Conservation (phyloP, 441 rosid species). For the Biscutella laevigata region DNA sequence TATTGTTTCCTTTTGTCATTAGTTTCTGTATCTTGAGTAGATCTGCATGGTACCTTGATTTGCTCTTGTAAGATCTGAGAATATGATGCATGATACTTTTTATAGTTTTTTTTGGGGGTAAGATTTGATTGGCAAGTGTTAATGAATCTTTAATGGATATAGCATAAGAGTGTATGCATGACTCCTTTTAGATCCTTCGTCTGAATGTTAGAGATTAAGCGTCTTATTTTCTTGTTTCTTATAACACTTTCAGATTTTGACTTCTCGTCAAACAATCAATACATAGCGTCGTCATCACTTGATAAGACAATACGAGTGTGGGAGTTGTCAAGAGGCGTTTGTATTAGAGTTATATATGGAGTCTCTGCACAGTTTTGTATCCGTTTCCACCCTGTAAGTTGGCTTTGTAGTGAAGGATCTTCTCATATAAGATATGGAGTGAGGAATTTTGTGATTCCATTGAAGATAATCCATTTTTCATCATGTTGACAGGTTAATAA, state of each 20-base stretch:
- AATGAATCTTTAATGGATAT: not conserved
- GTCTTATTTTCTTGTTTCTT: slow-evolving; percentile 18
- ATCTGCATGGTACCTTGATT: slow-evolving; percentile 1
- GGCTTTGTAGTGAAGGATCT: too few relatives aligned
- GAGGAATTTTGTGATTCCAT: not conserved
- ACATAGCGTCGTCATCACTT: slow-evolving; percentile 81
- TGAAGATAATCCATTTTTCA: slow-evolving; percentile 20
- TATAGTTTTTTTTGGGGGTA: not conserved
- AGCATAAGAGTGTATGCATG: not conserved
- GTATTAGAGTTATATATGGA: slow-evolving; percentile 93
- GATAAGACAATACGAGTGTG: slow-evolving; percentile 97
- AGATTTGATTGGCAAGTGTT: not conserved
- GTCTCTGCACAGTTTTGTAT: slow-evolving; percentile 76
- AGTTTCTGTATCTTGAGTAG: slow-evolving; percentile 28
- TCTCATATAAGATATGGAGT: too few relatives aligned
- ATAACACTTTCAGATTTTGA: slow-evolving; percentile 66
- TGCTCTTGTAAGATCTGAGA: not conserved
- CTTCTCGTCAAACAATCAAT: slow-evolving; percentile 92
- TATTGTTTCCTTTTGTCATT: slow-evolving; percentile 37
- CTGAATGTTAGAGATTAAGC: not conserved
- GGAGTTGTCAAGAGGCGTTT: slow-evolving; percentile 82
- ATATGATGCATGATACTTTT: not conserved
- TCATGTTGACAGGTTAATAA: slow-evolving; percentile 71
- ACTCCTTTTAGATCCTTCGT: not conserved
- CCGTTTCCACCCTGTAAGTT: slow-evolving; percentile 87